These are phyloP conservation scores for Phaeotremella skinneri DNA, from an alignment of 768 basidiomycete species.

Conservation along the genomic window DNA sequence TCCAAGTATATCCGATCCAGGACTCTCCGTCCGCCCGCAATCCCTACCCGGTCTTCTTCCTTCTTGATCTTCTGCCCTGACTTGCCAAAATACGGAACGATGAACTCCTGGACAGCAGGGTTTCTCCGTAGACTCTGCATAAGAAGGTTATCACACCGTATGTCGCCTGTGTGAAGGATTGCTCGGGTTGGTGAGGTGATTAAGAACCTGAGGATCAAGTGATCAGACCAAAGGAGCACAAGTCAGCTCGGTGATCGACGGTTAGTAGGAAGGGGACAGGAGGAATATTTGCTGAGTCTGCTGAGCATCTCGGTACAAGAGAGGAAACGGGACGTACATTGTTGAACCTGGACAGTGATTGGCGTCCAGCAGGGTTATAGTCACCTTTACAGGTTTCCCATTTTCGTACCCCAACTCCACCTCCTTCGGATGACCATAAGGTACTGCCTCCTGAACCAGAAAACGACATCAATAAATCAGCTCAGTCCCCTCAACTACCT, in stretches of 20 bases:
- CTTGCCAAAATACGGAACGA: slow-evolving; percentile 52
- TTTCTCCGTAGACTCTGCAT: slow-evolving; percentile 67
- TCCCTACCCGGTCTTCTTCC: slow-evolving; percentile 1
- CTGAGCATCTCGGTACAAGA: not conserved
- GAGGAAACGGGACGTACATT: slow-evolving; percentile 60
- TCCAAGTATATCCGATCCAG: slow-evolving; percentile 80
- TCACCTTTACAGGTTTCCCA: slow-evolving; percentile 58
- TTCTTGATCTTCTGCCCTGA: slow-evolving; percentile 27
- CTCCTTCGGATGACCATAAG: slow-evolving; percentile 58
- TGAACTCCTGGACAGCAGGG: slow-evolving; percentile 69
- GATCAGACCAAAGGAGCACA: too few relatives aligned
- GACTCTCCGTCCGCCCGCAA: slow-evolving; percentile 39
- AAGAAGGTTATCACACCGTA: slow-evolving; percentile 82
- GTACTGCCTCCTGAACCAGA: slow-evolving; percentile 28
- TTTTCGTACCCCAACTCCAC: slow-evolving; percentile 59
- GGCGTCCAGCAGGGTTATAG: slow-evolving; percentile 78
- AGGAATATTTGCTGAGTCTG: too few relatives aligned
- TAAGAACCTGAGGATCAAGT: slow-evolving; percentile 67
- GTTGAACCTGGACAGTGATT: slow-evolving; percentile 94
- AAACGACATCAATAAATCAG: slow-evolving; percentile 10
- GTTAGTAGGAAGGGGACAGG: too few relatives aligned
- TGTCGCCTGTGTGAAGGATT: slow-evolving; percentile 88
- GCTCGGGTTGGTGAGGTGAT: slow-evolving; percentile 63
- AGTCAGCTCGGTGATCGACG: too few relatives aligned
- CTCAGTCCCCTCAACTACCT: not conserved